These are phyloP conservation scores for Kickxella alabastrina DNA, from an alignment of 192 early-diverging fungal genomes.

Conservation along the genomic window DNA sequence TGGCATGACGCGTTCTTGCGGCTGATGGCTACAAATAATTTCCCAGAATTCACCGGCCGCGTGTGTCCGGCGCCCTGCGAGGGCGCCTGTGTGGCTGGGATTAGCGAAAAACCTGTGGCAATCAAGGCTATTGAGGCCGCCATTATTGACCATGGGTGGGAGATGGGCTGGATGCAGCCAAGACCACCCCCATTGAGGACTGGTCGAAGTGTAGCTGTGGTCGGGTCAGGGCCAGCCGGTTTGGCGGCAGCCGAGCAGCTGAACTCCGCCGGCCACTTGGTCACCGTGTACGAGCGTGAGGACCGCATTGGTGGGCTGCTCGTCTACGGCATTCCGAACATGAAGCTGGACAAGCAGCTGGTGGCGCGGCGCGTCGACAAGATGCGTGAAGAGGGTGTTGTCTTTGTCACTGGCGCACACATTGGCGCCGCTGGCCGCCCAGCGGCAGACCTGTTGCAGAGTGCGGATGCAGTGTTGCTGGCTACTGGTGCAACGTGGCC, in stretches of 20 bases:
- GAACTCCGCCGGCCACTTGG: constrained; percentile 91
- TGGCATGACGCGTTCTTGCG: constrained; percentile 95
- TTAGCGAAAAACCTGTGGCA: constrained; percentile 89
- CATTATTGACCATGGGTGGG: constrained; percentile 96
- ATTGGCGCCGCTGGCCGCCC: constrained; percentile 91
- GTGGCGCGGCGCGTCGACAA: constrained; percentile 93
- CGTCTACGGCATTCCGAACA: constrained; percentile 99
- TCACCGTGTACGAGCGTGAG: constrained; percentile 97
- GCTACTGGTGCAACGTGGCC: constrained; percentile 98
- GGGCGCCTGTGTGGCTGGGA: constrained; percentile 92
- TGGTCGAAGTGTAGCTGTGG: constrained; percentile 78
- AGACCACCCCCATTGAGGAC: constrained; percentile 73
- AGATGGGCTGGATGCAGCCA: constrained; percentile 96
- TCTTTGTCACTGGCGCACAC: constrained; percentile 81
- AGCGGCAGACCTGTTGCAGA: no score
- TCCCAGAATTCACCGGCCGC: constrained; percentile 99
- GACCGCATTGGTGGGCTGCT: constrained; percentile 94
- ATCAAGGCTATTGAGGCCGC: constrained; percentile 98
- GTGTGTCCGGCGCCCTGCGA: constrained; percentile 99
- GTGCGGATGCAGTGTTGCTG: constrained; percentile 83
- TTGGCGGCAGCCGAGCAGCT: constrained; percentile 94
- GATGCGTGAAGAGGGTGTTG: constrained; percentile 88
- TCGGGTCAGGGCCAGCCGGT: constrained; percentile 96
- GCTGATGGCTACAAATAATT: constrained; percentile 96
- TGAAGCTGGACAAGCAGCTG: constrained; percentile 98